Conservation (phyloP, 2,329 filamentous ascomycete species). For the Curvularia sp. region DNA sequence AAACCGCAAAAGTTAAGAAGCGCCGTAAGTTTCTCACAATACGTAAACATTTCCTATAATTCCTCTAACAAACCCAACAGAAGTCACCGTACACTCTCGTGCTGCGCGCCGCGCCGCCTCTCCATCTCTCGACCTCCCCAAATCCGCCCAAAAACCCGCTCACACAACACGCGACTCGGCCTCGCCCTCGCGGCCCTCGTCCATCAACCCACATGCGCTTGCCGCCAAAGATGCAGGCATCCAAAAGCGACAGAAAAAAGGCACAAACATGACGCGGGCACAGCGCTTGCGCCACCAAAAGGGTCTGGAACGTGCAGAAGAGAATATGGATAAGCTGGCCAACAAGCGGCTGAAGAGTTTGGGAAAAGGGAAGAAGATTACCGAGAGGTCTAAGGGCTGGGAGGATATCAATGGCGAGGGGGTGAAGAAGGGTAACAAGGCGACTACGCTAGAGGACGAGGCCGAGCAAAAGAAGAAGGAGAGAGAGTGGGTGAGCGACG, state of each 20-base stretch:
- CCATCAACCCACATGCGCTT: slow-evolving; percentile 61
- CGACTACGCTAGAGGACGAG: slow-evolving; percentile 25
- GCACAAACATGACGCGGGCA: slow-evolving; percentile 53
- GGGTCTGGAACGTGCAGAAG: slow-evolving; percentile 62
- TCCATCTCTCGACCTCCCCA: slow-evolving; percentile 73
- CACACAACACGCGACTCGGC: slow-evolving; percentile 50
- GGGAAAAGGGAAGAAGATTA: slow-evolving; percentile 56
- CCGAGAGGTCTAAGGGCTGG: slow-evolving; percentile 55
- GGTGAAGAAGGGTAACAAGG: slow-evolving; percentile 26
- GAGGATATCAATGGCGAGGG: slow-evolving; percentile 46
- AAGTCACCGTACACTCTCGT: slow-evolving; percentile 72
- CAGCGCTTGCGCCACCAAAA: slow-evolving; percentile 58
- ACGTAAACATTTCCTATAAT: background rate
- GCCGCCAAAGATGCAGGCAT: slow-evolving; percentile 74
- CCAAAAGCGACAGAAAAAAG: slow-evolving; percentile 69
- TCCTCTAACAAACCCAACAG: slow-evolving; percentile 50
- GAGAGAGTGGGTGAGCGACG: slow-evolving; percentile 40
- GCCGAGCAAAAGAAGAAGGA: slow-evolving; percentile 23
- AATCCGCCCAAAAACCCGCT: slow-evolving; percentile 64
- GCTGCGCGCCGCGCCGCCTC: slow-evolving; percentile 76
- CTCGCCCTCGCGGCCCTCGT: slow-evolving; percentile 33
- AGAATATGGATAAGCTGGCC: slow-evolving; percentile 61
- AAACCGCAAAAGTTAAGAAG: slow-evolving; percentile 57
- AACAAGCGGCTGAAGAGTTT: slow-evolving; percentile 63
- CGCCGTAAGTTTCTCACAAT: slow-evolving; percentile 38